Evolutionary conservation across 805 yeast species (phyloP).

Genomic region (Wickerhamiella domercqiae): DNA sequence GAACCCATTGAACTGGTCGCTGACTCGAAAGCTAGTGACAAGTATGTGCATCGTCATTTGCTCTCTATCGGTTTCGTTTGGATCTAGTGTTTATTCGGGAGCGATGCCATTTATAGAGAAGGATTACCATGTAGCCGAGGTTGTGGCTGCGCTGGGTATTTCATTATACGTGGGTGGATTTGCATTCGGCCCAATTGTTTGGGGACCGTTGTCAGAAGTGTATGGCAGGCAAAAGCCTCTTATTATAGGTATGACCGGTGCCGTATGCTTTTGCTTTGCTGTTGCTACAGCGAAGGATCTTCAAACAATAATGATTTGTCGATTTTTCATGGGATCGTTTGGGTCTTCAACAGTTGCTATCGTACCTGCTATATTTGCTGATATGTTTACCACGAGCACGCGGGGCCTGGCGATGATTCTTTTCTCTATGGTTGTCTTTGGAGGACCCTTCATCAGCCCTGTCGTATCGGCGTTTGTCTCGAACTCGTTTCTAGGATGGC

Average conservation of each 20-base stretch:
- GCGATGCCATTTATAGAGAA: slow-evolving; percentile 35
- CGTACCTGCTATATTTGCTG: slow-evolving; percentile 78
- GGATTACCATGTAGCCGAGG: slow-evolving; percentile 44
- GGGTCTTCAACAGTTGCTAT: slow-evolving; percentile 81
- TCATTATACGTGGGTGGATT: slow-evolving; percentile 83
- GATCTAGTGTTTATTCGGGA: slow-evolving; percentile 70
- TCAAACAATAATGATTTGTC: slow-evolving; percentile 52
- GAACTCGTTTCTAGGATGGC: slow-evolving; percentile 55
- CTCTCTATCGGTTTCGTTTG: slow-evolving; percentile 41
- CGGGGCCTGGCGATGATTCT: slow-evolving; percentile 72
- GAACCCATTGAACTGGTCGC: slow-evolving; percentile 69
- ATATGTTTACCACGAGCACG: slow-evolving; percentile 45
- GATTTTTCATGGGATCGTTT: slow-evolving; percentile 67
- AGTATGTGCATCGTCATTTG: slow-evolving; percentile 30
- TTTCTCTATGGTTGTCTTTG: slow-evolving; percentile 50
- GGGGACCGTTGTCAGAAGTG: slow-evolving; percentile 80
- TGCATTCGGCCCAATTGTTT: slow-evolving; percentile 80
- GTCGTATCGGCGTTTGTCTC: slow-evolving; percentile 57
- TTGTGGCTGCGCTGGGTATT: slow-evolving; percentile 60
- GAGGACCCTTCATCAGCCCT: slow-evolving; percentile 73
- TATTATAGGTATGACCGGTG: slow-evolving; percentile 40
- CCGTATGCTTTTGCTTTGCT: slow-evolving; percentile 49
- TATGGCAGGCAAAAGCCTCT: slow-evolving; percentile 56
- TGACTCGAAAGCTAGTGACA: slow-evolving; percentile 30
- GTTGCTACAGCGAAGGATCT: slow-evolving; percentile 64